Conservation (phyloP, 176 grass and related monocot genomes). For the barley (Hordeum vulgare) region MorexV3_pseudomolecules_assembly NC_058518.1:468025677-468026176, state of each 20-base stretch:
- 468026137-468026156: neutral
- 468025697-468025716: too few species aligned
- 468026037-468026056: neutral
- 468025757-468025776: conserved; percentile 1
- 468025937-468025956: too few species aligned
- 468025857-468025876: neutral
- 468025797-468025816: neutral
- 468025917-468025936: too few species aligned
- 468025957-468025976: too few species aligned
- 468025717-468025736: neutral
- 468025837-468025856: neutral
- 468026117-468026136: neutral
- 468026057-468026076: neutral
- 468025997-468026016: neutral
- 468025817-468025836: neutral
- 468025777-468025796: conserved; percentile 15
- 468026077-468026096: neutral
- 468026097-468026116: neutral
- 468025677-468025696: neutral
- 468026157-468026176: too few species aligned
- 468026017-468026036: neutral
- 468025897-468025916: neutral
- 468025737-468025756: neutral
- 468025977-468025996: neutral
- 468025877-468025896: neutral